Evolutionary conservation across 371 early-diverging fungal species (phyloP).

Genomic region (Polyrhizophydium stewartii): DNA sequence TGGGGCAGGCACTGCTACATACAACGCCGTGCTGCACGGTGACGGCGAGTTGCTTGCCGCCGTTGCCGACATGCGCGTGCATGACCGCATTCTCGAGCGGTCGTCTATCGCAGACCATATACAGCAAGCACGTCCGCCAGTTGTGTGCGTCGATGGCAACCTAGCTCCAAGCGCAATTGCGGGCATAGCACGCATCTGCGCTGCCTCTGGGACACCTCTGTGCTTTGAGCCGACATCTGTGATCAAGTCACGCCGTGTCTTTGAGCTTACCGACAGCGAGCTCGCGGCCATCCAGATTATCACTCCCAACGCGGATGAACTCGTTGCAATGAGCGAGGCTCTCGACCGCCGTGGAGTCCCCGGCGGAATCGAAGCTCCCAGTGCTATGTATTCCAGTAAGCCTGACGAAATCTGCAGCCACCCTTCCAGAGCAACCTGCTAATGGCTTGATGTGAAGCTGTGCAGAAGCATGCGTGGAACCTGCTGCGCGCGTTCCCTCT

Average conservation of each 20-base stretch:
- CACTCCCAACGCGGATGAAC: conserved; percentile 34
- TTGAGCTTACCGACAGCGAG: conserved; percentile 17
- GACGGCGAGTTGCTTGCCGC: conserved; percentile 72
- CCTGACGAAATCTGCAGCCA: neutral
- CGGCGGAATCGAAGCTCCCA: neutral
- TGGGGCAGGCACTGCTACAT: conserved; percentile 50
- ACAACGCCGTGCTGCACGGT: conserved; percentile 69
- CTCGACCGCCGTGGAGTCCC: neutral
- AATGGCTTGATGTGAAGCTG: neutral
- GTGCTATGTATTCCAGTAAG: neutral
- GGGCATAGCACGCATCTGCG: conserved; percentile 32
- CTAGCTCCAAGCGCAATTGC: conserved; percentile 42
- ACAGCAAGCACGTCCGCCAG: conserved; percentile 4
- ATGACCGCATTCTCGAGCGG: conserved; percentile 16
- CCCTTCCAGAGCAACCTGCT: neutral
- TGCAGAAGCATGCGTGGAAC: neutral
- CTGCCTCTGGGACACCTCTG: conserved; percentile 21
- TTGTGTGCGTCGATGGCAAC: conserved; percentile 75
- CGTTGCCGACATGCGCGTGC: conserved; percentile 86
- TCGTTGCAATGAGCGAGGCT: conserved; percentile 9
- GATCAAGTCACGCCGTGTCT: conserved; percentile 64
- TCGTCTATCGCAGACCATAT: conserved; percentile 3
- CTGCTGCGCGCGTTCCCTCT: neutral
- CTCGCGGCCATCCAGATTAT: conserved; percentile 4
- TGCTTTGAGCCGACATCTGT: conserved; percentile 92